Evolutionary conservation across 352 stramenopile genomes (phyloP), one percentile per base, ranked within the genome.

Genomic region (Pythium aphanidermatum): DNA sequence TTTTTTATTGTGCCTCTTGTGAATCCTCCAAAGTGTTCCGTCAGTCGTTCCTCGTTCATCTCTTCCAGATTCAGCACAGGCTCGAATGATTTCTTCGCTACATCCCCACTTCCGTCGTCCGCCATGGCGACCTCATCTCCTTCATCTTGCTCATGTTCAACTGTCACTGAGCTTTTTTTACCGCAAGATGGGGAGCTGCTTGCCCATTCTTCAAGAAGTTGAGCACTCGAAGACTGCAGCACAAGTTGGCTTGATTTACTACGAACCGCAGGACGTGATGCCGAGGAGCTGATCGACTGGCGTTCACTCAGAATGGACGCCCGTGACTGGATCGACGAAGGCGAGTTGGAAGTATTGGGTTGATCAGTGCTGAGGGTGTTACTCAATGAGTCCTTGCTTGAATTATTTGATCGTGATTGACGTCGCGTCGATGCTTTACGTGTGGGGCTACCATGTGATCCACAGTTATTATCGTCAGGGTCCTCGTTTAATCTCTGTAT

Each of bases 41-140:
- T 58, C 9, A 84, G 51, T 10, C 58, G 57, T 41, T 73, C 69
- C 21, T 81, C 72, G 3, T 48, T 84, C 72, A 84, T 84, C 38
- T 78, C 66, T 27, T 84, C 72, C 0, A 81, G 56, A 11, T 69
- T 52, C 6, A 78, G 34, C 12, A 28, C 55, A 0, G 58, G 56
- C 2, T 36, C 19, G 5, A 36, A 26, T 14, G 29, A 17, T 13
- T 2, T 43, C 55, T 21, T 46, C 43, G 14, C 55, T 31, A 8
- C 19, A n/a, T 20, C 23, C 21, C 10, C 25, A 11, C 12, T 37
- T 37, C 8, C 41, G 6, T 48, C 25, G 19, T 60, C n/a, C n/a
- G 36, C 20, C 19, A 6, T 21, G 16, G 36, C 35, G 9, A 65
- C 21, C 2, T 35, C 37, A 11, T 36, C 12, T 2, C 44, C 50